Evolutionary conservation across 176 grass and related monocot species (phyloP).

Genomic region (Echinochloa phyllopogon): DNA sequence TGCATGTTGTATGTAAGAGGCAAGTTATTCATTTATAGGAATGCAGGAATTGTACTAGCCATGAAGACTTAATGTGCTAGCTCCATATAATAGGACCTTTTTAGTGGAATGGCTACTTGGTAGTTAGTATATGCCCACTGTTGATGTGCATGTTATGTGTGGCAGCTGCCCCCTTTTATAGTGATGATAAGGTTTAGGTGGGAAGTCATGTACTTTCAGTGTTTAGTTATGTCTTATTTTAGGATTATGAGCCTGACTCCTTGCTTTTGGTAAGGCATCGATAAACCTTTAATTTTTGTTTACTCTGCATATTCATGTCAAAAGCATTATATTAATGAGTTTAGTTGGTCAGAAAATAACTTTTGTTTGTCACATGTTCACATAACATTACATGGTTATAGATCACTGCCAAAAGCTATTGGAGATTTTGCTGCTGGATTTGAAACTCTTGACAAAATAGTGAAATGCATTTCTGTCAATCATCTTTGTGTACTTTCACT

Average conservation of each 20-base stretch:
- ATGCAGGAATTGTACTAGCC: slow-evolving; percentile 26
- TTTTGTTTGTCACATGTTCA: neutral
- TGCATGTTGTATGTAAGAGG: neutral
- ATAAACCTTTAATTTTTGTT: neutral
- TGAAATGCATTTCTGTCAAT: neutral
- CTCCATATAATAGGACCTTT: neutral
- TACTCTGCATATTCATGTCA: slow-evolving; percentile 30
- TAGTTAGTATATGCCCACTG: neutral
- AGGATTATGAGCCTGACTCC: neutral
- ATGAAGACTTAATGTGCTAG: neutral
- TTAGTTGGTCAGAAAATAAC: neutral
- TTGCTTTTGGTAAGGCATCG: neutral
- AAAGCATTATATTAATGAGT: slow-evolving; percentile 12
- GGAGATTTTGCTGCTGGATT: neutral
- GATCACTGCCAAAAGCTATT: neutral
- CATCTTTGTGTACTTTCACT: neutral
- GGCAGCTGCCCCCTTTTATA: neutral
- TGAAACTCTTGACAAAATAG: neutral
- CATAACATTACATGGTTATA: neutral
- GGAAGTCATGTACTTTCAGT: slow-evolving; percentile 11
- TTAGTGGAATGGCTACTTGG: neutral
- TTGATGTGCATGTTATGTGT: slow-evolving; percentile 6
- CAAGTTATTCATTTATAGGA: slow-evolving; percentile 8
- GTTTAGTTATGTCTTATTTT: slow-evolving; percentile 26
- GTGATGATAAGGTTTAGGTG: neutral